Evolutionary conservation across 164 flowering plant species (phyloP), one percentile per base, ranked within the genome.

Genomic region (Magnolia kwangsiensis): DNA sequence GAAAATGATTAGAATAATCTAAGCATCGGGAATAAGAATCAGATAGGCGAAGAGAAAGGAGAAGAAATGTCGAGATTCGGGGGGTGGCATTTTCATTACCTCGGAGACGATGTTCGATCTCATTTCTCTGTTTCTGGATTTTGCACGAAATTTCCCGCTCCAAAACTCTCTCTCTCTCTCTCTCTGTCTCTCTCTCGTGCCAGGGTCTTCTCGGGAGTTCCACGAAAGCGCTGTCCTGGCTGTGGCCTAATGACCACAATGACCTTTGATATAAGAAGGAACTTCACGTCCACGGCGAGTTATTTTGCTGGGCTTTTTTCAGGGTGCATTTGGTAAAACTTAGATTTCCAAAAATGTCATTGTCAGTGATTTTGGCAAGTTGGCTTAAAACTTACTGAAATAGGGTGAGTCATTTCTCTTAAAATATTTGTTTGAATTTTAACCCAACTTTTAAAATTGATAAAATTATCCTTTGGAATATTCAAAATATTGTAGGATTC

Each of bases 101-200:
- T 89, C 94, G 51, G 94, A 78, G 31, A 90, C 92, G 70, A 90
- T 82, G 88, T 89, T 90, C 14, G 94, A 81, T 84, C 92, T 86
- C 94, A 90, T 90, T 68, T 76, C 58, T 49, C 50, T 55, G 61
- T 55, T 2, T 49, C 50, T 55, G 1, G 49, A 2, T 69, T 31
- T 10, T 19, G 27, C 71, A 50, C 6, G 70, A 8, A 75, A 50
- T 67, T 81, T 76, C 79, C 75, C 81, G 79, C 79, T 76, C 64
- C 76, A 16, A 65, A 50, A 45, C 58, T 61, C 45, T 7, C 45
- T 37, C 69, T 77, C 58, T 72, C 16, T 16, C 50, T 19, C 27
- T 9, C 23, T 1, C 27, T 65, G 18, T 77, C 58, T 72, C 16
- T 16, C 50, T 66, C 69, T 24, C 13, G 29, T 21, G 24, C 55